Evolutionary conservation across 805 yeast species (phyloP).

Genomic region (baker's yeast (Saccharomyces cerevisiae)): DNA sequence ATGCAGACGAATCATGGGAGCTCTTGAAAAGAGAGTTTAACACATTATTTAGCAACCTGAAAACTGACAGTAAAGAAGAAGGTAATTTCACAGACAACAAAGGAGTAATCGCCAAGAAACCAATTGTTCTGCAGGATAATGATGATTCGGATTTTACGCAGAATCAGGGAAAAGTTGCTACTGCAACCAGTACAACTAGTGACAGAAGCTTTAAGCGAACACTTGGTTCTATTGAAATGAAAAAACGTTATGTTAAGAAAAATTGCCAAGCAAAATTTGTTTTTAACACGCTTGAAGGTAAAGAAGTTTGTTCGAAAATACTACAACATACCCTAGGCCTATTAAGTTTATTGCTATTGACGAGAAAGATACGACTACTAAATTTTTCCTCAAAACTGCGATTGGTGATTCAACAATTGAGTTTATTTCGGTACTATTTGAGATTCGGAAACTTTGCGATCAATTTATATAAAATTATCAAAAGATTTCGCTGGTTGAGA

Average conservation of each 20-base stretch:
- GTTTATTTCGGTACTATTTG: background rate
- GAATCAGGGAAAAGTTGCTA: background rate
- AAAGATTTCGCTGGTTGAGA: background rate
- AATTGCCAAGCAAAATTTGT: background rate
- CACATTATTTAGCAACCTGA: background rate
- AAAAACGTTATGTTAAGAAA: background rate
- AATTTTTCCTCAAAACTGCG: background rate
- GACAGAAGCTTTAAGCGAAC: background rate
- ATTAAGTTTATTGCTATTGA: background rate
- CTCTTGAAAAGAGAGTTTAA: background rate
- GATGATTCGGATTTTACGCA: background rate
- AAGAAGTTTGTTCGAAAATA: background rate
- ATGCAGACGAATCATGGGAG: background rate
- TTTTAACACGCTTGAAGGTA: background rate
- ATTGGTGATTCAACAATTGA: background rate
- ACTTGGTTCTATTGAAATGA: background rate
- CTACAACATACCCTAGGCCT: background rate
- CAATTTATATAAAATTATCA: background rate
- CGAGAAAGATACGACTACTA: background rate
- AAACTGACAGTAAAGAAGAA: background rate
- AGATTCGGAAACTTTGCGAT: background rate
- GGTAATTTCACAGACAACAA: background rate
- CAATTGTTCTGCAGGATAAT: background rate
- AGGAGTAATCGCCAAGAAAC: background rate
- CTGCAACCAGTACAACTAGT: background rate